Base-by-base conservation (phyloP, 2,329 filamentous ascomycete genomes). In the Nemania bipapillata region DNA sequence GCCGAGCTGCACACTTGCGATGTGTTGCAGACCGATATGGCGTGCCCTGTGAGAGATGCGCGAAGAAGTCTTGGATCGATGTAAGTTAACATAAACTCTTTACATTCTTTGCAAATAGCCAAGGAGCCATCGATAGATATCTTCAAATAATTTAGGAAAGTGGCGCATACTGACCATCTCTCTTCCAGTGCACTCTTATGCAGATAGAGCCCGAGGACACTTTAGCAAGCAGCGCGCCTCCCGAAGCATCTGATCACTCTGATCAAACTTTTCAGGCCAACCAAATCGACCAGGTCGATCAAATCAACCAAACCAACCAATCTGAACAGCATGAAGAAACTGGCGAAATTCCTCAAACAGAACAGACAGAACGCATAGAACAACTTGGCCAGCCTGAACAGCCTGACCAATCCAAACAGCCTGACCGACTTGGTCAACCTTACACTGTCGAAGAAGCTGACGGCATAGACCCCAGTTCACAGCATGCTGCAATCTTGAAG, bases 1-100 rank as follows among this genome's bases (percentile, higher is more conserved):
- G 72, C 40, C 70, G 72, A 8, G 70, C 59, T 0, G 70, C 72
- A 11, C 72, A 74, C 26, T 54, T 74, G 42, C 53, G 69, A 62
- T 74, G 72, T 17, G 70, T 74, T 35, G 72, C 72, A 1, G 65
- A 71, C 20, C 54, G 67, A 2, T 70, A 71, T 37, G 72, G 72
- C 1, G 63, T 71, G 32, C 67, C 72, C 15, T 74, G 72, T 42
- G 72, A 70, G 56, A 57, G 72, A 11, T 74, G 72, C 58, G 69
- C 69, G 15, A 72, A 71, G 65, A 74, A 71, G 37, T 59, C 55
- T 6, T 68, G 62, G 69, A 9, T 37, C 8, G 61, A 70, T n/a
- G 71, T 71, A 37, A 70, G 71, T 71, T 60, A 7, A 30, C 40
- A 15, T 17, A n/a, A 20, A n/a, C 24, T 12, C 24, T 11, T 26